Evolutionary conservation across 2,329 filamentous ascomycete genomes (phyloP), one percentile per base, ranked within the genome.

Genomic region (Aspergillus calidoustus): DNA sequence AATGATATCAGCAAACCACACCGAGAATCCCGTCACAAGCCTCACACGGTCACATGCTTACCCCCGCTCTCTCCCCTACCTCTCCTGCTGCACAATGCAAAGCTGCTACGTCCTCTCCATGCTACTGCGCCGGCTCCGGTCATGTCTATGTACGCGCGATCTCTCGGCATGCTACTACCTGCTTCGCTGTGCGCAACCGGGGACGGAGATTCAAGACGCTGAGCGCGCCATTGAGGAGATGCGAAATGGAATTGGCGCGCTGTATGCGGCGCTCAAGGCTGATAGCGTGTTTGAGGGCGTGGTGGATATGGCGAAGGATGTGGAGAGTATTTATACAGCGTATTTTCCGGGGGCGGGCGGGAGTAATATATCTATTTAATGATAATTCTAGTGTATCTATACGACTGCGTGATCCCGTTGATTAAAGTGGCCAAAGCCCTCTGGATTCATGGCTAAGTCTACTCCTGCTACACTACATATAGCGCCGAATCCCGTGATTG

Each of bases 201-300:
- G 25, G 8, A 68, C 69, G 1, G 69, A 72, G 25, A 51, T 64
- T 5, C 64, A 68, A 25, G 71, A 72, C 59, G 64, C 64, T 0
- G 67, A 71, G 46, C 47, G 71, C 8, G 34, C 70, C 43, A 61
- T 62, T 13, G 70, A 71, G 31, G 70, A 72, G 31, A 23, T 72
- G 23, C 61, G 67, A 2, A 62, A 66, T 55, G 70, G 63, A 6
- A 62, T 69, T 11, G 59, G 65, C 31, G 60, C 58, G 11, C 30
- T 72, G 31, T 60, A 54, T 1, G 47, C 31, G 5, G 65, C 59
- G 23, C 49, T 73, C 59, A 67, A 63, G 43, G 58, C 58, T 1
- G 65, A 69, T 61, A 28, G 61, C 3, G 56, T 70, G 4, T 73
- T 71, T 47, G 71, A 68, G 28, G 70, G 71, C 1, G 61, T 71